A percentile compares a stretch with the other conserved stretches of the same genome.
Evolutionary conservation across 331 rosid species (phyloP).

Genomic region (Dryas integrifolia): DNA sequence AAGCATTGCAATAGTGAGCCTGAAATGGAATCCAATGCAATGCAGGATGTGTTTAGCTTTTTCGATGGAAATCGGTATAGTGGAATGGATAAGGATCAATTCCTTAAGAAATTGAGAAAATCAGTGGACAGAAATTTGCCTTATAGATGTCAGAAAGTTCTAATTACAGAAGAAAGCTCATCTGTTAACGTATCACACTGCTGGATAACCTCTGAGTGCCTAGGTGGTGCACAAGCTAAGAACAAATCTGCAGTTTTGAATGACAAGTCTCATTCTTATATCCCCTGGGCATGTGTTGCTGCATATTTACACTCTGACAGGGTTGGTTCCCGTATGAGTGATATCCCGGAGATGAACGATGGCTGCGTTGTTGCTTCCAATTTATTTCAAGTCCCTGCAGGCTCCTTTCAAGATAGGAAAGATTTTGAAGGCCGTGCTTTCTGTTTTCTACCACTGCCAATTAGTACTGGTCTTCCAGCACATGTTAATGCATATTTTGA

Average conservation of each 20-base stretch:
- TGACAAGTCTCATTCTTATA: conserved; percentile 51
- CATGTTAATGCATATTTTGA: conserved; percentile 96
- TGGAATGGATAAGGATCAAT: conserved; percentile 70
- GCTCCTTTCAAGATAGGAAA: conserved; percentile 43
- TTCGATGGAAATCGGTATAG: conserved; percentile 49
- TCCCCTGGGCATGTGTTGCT: conserved; percentile 99
- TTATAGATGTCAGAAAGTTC: conserved; percentile 66
- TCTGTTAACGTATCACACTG: conserved; percentile 58
- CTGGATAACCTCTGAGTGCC: conserved; percentile 88
- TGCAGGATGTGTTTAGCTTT: conserved; percentile 63
- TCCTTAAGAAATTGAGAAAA: conserved; percentile 66
- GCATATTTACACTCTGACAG: conserved; percentile 66
- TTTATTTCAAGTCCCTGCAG: conserved; percentile 47
- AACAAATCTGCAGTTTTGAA: conserved; percentile 38
- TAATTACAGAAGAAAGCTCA: conserved; percentile 58
- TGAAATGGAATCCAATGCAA: conserved; percentile 49
- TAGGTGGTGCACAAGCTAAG: conserved; percentile 67
- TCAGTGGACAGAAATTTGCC: conserved; percentile 62
- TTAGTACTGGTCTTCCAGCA: conserved; percentile 85
- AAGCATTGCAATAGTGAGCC: conserved; percentile 62
- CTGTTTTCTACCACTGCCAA: conserved; percentile 89
- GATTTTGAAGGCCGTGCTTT: conserved; percentile 89
- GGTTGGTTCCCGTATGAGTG: conserved; percentile 39
- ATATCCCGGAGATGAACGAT: conserved; percentile 35
- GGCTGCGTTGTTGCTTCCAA: conserved; percentile 38